phyloP scores from a whole-genome alignment of 768 basidiomycete genomes.

The Sistotremastrum suecicum region DNA sequence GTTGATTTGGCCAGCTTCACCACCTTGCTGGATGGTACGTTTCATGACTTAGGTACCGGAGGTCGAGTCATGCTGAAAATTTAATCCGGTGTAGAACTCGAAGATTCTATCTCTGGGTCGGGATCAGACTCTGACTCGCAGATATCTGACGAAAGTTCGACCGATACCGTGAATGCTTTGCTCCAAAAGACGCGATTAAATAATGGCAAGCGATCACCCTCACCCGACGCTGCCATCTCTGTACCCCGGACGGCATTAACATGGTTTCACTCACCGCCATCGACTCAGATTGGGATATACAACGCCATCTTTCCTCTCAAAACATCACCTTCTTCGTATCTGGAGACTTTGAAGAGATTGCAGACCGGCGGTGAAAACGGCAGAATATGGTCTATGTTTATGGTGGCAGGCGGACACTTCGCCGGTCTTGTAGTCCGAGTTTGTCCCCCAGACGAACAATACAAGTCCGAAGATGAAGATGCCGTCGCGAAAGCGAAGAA shows the following conservation, averaged over 20 bases:
- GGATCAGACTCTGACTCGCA: conserved; percentile 49
- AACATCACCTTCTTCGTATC: conserved; percentile 29
- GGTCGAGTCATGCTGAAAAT: background rate
- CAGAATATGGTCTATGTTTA: conserved; percentile 85
- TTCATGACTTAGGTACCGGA: conserved; percentile 1
- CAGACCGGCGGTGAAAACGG: conserved; percentile 40
- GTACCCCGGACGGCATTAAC: conserved; percentile 52
- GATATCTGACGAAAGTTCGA: conserved; percentile 29
- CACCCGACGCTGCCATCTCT: conserved; percentile 27
- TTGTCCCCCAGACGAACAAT: conserved; percentile 28
- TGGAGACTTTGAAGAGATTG: conserved; percentile 50
- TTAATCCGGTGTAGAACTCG: conserved; percentile 33
- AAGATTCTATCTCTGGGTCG: conserved; percentile 87
- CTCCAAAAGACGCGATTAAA: conserved; percentile 40
- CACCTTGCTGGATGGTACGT: conserved; percentile 67
- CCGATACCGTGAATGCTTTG: conserved; percentile 52
- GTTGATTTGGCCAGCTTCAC: conserved; percentile 62
- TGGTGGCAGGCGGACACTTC: conserved; percentile 97
- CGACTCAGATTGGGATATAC: conserved; percentile 85
- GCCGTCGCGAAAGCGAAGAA: conserved; percentile 21
- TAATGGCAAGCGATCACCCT: conserved; percentile 27
- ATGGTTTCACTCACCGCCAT: conserved; percentile 84
- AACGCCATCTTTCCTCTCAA: conserved; percentile 50
- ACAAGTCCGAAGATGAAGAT: conserved; percentile 27
- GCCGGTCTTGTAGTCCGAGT: conserved; percentile 82